These are phyloP conservation scores for Coemansia sp. DNA, from an alignment of 192 early-diverging fungal genomes.

Conservation along the genomic window DNA sequence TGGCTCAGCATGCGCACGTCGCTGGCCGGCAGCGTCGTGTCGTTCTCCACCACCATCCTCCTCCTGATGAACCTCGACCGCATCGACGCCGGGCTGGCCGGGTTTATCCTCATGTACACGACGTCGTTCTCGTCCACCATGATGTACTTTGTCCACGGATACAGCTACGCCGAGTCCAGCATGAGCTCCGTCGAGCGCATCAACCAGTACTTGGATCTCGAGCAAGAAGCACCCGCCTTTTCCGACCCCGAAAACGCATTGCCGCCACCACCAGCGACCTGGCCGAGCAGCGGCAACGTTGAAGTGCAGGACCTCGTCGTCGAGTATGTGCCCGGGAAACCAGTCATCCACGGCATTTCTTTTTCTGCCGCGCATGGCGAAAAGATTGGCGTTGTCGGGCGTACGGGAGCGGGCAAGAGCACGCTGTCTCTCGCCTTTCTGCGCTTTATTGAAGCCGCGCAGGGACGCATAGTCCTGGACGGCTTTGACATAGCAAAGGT, in stretches of 20 bases:
- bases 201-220: constrained; percentile 71
- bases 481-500: constrained; percentile 66
- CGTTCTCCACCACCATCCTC: constrained; percentile 60
- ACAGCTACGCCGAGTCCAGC: constrained; percentile 73
- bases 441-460: constrained; percentile 68
- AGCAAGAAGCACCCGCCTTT: constrained; percentile 69
- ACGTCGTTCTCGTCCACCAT: constrained; percentile 75
- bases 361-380: constrained; percentile 46
- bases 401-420: constrained; percentile 69
- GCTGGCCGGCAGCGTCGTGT: constrained; percentile 63
- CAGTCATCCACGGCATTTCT: constrained; percentile 36
- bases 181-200: constrained; percentile 84
- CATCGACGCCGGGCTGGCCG: constrained; percentile 76
- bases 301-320: constrained; percentile 51
- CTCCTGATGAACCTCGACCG: constrained; percentile 48
- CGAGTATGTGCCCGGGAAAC: constrained; percentile 50
- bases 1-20: constrained; percentile 80
- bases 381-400: constrained; percentile 51
- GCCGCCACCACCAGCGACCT: constrained; percentile 46
- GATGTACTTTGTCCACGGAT: constrained; percentile 74
- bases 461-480: constrained; percentile 71
- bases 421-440: constrained; percentile 69
- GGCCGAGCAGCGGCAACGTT: constrained; percentile 70
- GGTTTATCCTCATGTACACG: constrained; percentile 75
- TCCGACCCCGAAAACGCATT: constrained; percentile 57